These are phyloP conservation scores for Alternaria hordeiaustralica DNA, from an alignment of 2,329 filamentous ascomycete species.

Conservation along the genomic window DNA sequence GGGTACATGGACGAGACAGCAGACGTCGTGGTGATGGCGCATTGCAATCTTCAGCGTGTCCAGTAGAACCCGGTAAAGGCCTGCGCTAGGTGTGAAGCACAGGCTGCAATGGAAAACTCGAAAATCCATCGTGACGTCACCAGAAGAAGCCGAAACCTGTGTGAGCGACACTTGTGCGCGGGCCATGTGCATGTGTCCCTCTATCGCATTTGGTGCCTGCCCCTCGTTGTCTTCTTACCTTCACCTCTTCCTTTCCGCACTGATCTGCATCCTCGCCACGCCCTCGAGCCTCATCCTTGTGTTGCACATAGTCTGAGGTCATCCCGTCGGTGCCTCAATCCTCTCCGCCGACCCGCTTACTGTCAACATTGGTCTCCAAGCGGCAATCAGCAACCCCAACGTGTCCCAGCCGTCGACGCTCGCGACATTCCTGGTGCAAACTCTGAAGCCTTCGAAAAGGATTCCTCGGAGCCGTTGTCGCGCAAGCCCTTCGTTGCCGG, in stretches of 20 bases:
- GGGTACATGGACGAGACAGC: neutral
- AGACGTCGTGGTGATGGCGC: neutral
- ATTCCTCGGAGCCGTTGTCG: slow-evolving; percentile 12
- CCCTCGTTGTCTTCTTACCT: slow-evolving; percentile 16
- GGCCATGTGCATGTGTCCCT: slow-evolving; percentile 9
- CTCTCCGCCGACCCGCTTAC: slow-evolving; percentile 23
- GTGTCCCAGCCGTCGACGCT: neutral
- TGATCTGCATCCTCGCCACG: slow-evolving; percentile 32
- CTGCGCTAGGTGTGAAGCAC: slow-evolving; percentile 10
- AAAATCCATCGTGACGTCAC: slow-evolving; percentile 25
- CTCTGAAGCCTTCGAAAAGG: slow-evolving; percentile 2
- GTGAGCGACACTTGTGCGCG: slow-evolving; percentile 12
- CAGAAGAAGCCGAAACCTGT: slow-evolving; percentile 16
- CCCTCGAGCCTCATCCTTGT: slow-evolving; percentile 30
- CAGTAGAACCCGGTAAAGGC: slow-evolving; percentile 1
- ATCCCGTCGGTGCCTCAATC: slow-evolving; percentile 23
- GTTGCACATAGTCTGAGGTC: slow-evolving; percentile 14
- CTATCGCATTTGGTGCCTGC: slow-evolving; percentile 15
- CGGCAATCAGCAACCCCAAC: slow-evolving; percentile 3
- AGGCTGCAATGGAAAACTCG: slow-evolving; percentile 20
- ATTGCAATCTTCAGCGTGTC: neutral
- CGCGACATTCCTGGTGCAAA: slow-evolving; percentile 10
- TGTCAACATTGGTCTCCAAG: slow-evolving; percentile 8
- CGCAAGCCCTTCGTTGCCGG: slow-evolving; percentile 22
- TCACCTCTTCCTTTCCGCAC: slow-evolving; percentile 22